These are phyloP conservation scores for Monsonia emarginata DNA, from an alignment of 441 rosid species.

Conservation along the genomic window DNA sequence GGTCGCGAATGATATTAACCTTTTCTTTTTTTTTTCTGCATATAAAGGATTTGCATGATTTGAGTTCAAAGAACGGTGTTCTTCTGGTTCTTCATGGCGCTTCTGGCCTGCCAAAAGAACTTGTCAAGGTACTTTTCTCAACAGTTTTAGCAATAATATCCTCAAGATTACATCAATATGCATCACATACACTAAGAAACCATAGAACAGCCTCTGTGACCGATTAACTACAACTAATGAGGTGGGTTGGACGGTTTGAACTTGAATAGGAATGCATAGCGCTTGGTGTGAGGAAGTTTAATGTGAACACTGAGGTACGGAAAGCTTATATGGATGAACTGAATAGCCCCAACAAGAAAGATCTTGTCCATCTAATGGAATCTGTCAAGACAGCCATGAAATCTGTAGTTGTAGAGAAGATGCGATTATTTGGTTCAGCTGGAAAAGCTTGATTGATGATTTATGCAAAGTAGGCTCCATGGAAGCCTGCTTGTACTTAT, in stretches of 20 bases:
- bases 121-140: constrained; percentile 46
- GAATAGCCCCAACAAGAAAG: constrained; percentile 37
- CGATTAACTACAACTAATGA: too few relatives aligned
- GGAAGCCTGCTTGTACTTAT: too few relatives aligned
- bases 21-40: too few relatives aligned
- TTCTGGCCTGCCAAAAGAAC: constrained; percentile 66
- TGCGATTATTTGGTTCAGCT: constrained; percentile 78
- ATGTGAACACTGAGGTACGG: constrained; percentile 80
- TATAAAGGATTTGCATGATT: constrained; percentile 50
- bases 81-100: constrained; percentile 88
- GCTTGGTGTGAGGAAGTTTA: constrained; percentile 76
- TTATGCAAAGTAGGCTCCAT: not conserved
- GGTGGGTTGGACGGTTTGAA: not conserved
- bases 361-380: constrained; percentile 63
- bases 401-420: constrained; percentile 67
- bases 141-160: not conserved
- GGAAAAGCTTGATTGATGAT: constrained; percentile 51
- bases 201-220: too few relatives aligned
- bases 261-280: constrained; percentile 59
- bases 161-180: not conserved
- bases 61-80: constrained; percentile 68
- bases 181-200: not conserved
- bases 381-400: constrained; percentile 78
- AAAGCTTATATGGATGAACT: constrained; percentile 71
- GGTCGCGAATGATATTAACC: too few relatives aligned